Percentiles rank a stretch among this genome's conserved stretches.
These are phyloP conservation scores for Corymbia maculata DNA, from an alignment of 345 rosid genomes.

Conservation along the genomic window DNA sequence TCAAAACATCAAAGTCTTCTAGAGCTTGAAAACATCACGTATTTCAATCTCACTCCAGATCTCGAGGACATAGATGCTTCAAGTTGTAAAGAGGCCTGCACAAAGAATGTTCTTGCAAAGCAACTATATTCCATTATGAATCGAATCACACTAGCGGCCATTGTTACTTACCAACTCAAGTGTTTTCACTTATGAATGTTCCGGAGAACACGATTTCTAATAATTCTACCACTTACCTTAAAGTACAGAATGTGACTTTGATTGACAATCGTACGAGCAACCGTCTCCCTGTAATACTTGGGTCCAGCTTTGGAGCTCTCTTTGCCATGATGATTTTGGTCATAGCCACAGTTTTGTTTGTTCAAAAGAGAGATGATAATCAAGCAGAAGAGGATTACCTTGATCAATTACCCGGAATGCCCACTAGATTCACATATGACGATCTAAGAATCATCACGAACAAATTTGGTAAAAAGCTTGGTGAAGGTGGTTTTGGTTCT, in stretches of 20 bases:
- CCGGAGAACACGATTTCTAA: background rate
- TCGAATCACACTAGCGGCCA: background rate
- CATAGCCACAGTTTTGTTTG: background rate
- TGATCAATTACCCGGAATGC: background rate
- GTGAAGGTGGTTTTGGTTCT: slow-evolving; percentile 8
- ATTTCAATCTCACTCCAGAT: background rate
- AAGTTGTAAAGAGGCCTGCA: slow-evolving; percentile 4
- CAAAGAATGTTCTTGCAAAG: slow-evolving; percentile 8
- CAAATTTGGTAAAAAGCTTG: slow-evolving; percentile 2
- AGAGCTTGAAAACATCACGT: background rate
- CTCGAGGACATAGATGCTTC: background rate
- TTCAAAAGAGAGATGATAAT: background rate
- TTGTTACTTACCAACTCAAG: background rate
- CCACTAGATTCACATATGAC: background rate
- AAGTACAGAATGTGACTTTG: background rate
- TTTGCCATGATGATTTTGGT: background rate
- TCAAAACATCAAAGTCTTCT: background rate
- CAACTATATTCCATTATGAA: background rate
- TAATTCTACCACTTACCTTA: background rate
- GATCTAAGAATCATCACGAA: slow-evolving; percentile 1
- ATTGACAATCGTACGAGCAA: background rate
- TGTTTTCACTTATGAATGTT: background rate
- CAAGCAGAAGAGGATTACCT: background rate
- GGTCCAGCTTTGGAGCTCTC: background rate
- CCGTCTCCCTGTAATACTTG: background rate